Evolutionary conservation across 768 basidiomycete species (phyloP).

Genomic region (Lentinula sp.): DNA sequence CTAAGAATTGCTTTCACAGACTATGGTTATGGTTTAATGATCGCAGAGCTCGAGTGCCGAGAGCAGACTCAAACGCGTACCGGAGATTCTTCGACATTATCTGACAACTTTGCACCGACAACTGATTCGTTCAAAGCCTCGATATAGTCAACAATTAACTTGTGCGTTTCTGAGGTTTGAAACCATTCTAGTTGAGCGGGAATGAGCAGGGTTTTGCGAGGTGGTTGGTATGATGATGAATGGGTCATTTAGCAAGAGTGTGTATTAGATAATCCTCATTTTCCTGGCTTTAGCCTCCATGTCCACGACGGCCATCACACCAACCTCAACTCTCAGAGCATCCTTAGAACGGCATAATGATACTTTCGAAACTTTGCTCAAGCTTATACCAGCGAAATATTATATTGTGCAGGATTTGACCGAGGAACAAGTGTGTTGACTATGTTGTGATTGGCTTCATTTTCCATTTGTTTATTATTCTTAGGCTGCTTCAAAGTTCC

Average conservation of each 20-base stretch:
- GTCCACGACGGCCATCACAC: conserved; percentile 5
- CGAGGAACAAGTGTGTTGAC: conserved; percentile 54
- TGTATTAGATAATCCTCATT: not conserved
- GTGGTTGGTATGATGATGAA: conserved; percentile 33
- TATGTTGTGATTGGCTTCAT: not conserved
- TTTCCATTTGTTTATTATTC: not conserved
- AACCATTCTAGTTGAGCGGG: conserved; percentile 79
- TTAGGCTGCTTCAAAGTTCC: conserved; percentile 61
- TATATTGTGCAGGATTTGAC: conserved; percentile 68
- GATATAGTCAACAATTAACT: conserved; percentile 63
- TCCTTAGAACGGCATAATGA: conserved; percentile 83
- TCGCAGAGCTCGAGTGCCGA: not conserved
- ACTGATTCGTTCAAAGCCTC: conserved; percentile 71
- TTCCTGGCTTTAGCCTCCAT: not conserved
- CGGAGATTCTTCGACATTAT: conserved; percentile 47
- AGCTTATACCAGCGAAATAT: conserved; percentile 84
- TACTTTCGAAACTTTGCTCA: conserved; percentile 76
- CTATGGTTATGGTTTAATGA: conserved; percentile 28
- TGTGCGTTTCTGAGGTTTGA: conserved; percentile 65
- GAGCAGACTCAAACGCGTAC: conserved; percentile 35
- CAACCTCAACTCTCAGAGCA: conserved; percentile 30
- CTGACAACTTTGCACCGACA: conserved; percentile 69
- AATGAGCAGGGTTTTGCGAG: conserved; percentile 70
- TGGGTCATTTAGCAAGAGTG: not conserved
- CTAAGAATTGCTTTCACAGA: conserved; percentile 54